Evolutionary conservation across 2,329 filamentous ascomycete species (phyloP).

Genomic region (Diaporthe citri): DNA sequence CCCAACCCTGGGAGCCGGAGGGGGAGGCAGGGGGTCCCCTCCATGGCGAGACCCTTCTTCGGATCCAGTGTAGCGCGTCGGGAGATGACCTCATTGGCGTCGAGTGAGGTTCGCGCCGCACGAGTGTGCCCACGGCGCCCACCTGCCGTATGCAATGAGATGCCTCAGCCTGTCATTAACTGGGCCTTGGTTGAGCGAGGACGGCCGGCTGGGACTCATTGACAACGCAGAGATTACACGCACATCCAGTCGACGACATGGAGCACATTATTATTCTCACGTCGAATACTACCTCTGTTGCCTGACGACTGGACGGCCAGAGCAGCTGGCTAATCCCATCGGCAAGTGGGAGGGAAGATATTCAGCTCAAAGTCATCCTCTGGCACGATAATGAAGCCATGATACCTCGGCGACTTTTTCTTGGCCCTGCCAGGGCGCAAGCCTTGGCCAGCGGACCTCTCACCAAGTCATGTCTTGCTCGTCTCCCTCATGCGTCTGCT

Average conservation of each 20-base stretch:
- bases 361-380: constrained; percentile 26
- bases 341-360: constrained; percentile 2
- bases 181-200: background rate
- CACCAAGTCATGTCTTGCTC: too few species aligned
- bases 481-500: too few species aligned
- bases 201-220: background rate
- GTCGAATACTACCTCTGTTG: background rate
- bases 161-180: constrained; percentile 9
- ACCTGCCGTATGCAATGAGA: background rate
- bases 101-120: constrained; percentile 10
- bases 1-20: constrained; percentile 20
- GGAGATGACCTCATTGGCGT: constrained; percentile 43
- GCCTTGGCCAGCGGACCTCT: constrained; percentile 41
- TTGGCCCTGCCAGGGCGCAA: constrained; percentile 50
- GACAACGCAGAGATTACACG: background rate
- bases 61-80: constrained; percentile 34
- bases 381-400: constrained; percentile 47
- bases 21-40: background rate
- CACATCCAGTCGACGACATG: background rate
- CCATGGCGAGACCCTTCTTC: background rate
- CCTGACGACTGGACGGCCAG: background rate
- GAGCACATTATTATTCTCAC: background rate
- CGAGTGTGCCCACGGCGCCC: constrained; percentile 2
- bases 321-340: background rate
- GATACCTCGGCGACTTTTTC: constrained; percentile 49